Conservation (phyloP, 805 yeast genomes). For the Candida silvatica region DNA sequence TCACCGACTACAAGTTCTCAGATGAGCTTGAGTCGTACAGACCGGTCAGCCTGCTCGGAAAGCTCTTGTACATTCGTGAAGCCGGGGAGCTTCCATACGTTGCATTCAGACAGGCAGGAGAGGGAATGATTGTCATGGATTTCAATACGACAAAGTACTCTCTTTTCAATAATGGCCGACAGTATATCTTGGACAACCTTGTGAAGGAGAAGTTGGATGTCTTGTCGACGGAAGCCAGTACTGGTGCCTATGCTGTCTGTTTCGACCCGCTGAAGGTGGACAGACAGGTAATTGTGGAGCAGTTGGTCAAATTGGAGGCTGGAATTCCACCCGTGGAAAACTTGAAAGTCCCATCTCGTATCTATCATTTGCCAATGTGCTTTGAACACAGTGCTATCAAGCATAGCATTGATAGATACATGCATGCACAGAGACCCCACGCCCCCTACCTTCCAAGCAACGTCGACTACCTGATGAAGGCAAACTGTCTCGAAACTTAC, state of each 20-base stretch:
- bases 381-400: slow-evolving; percentile 19
- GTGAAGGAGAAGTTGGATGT: slow-evolving; percentile 7
- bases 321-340: slow-evolving; percentile 18
- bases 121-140: slow-evolving; percentile 23
- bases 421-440: slow-evolving; percentile 22
- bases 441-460: slow-evolving; percentile 25
- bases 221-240: slow-evolving; percentile 13
- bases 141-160: slow-evolving; percentile 22
- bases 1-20: slow-evolving; percentile 6
- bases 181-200: slow-evolving; percentile 16
- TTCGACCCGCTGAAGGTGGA: slow-evolving; percentile 15
- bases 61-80: slow-evolving; percentile 10
- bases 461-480: slow-evolving; percentile 19
- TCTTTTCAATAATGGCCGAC: slow-evolving; percentile 25
- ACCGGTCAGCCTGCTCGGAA: slow-evolving; percentile 6
- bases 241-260: slow-evolving; percentile 18
- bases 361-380: slow-evolving; percentile 17
- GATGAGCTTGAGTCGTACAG: slow-evolving; percentile 10
- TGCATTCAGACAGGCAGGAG: slow-evolving; percentile 24
- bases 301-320: slow-evolving; percentile 15
- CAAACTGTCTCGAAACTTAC: slow-evolving; percentile 17
- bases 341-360: slow-evolving; percentile 19
- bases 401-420: slow-evolving; percentile 19
- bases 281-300: slow-evolving; percentile 10
- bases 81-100: slow-evolving; percentile 11